Conservation (phyloP, 2,329 filamentous ascomycete species). For the Pyrenophora teres region DNA sequence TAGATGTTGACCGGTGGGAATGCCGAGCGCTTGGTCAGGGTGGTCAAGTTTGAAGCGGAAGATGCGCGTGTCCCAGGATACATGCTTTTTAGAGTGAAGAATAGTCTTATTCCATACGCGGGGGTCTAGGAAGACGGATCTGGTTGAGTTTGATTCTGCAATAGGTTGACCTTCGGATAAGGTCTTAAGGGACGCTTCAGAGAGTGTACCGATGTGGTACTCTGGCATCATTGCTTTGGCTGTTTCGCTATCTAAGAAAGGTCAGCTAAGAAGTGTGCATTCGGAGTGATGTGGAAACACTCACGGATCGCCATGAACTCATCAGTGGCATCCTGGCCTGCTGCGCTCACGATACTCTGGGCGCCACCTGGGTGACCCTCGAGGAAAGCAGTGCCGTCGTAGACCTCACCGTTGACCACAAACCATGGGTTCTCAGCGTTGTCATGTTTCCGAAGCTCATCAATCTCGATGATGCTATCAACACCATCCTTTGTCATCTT, state of each 20-base stretch:
- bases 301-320: constrained; percentile 91
- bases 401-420: constrained; percentile 84
- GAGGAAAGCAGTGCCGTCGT: constrained; percentile 81
- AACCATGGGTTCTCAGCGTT: constrained; percentile 77
- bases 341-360: constrained; percentile 79
- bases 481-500: constrained; percentile 76
- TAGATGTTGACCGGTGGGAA: constrained; percentile 84
- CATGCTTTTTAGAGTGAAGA: constrained; percentile 67
- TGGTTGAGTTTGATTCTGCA: constrained; percentile 51
- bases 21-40: constrained; percentile 68
- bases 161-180: constrained; percentile 57
- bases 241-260: constrained; percentile 76
- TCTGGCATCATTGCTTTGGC: constrained; percentile 86
- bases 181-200: constrained; percentile 60
- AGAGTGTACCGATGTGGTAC: constrained; percentile 82
- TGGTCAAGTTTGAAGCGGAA: constrained; percentile 82
- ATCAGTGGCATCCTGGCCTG: constrained; percentile 81
- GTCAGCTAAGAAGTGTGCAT: constrained; percentile 27
- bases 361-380: constrained; percentile 85
- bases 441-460: constrained; percentile 73
- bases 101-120: constrained; percentile 75
- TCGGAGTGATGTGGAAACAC: constrained; percentile 34
- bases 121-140: constrained; percentile 70
- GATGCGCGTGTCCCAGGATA: constrained; percentile 79
- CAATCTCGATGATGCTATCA: constrained; percentile 66